A percentile compares a stretch with the other conserved stretches of the same genome.
phyloP scores from a whole-genome alignment of 2,329 filamentous ascomycete species.

The Apiospora saccharicola region DNA sequence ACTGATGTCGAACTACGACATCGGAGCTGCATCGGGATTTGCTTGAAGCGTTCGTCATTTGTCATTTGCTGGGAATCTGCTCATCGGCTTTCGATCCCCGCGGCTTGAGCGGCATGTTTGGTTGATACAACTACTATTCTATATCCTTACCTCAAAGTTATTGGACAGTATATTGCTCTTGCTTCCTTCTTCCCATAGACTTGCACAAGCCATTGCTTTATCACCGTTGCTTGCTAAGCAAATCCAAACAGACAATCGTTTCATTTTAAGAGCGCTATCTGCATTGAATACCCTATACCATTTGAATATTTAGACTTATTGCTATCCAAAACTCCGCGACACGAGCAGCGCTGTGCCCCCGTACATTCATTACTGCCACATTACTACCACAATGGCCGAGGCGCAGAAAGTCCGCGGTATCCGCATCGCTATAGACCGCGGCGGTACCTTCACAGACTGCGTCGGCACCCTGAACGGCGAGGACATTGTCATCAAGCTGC shows the following conservation, averaged over 20 bases:
- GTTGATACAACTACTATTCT: not conserved
- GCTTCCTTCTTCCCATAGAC: not conserved
- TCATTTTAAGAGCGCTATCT: not conserved
- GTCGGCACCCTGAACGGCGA: slow-evolving; percentile 81
- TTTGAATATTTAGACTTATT: not conserved
- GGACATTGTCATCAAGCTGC: slow-evolving; percentile 84
- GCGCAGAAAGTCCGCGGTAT: slow-evolving; percentile 61
- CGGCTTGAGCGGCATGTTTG: not conserved
- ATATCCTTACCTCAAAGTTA: not conserved
- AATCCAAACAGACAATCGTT: not conserved
- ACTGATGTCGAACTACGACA: slow-evolving; percentile 18
- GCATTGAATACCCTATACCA: not conserved
- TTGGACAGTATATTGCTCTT: too few species aligned
- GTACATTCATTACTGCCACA: not conserved
- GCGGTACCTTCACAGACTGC: slow-evolving; percentile 93
- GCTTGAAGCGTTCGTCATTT: slow-evolving; percentile 2
- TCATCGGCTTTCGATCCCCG: slow-evolving; percentile 1
- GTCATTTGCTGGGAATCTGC: slow-evolving; percentile 6
- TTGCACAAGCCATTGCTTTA: not conserved
- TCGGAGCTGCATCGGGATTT: not conserved
- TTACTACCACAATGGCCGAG: slow-evolving; percentile 42
- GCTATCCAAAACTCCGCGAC: not conserved
- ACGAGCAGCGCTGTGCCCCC: not conserved
- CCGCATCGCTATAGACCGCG: slow-evolving; percentile 79
- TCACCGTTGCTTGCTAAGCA: not conserved